Evolutionary conservation across 495 filamentous ascomycete genomes (phyloP).

Genomic region (Neurospora hispaniola): DNA sequence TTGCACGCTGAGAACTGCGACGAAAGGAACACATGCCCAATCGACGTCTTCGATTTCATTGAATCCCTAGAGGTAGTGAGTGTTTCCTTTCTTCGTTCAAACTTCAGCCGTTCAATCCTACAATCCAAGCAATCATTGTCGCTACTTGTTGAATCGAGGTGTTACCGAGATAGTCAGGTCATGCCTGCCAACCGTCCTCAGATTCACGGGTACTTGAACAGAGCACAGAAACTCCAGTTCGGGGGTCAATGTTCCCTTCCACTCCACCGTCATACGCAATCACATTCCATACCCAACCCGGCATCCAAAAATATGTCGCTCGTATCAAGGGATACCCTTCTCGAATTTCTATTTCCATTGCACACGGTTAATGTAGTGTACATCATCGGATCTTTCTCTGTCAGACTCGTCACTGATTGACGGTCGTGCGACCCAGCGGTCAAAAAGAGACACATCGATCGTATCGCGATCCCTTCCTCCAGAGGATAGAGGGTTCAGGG

Average conservation of each 20-base stretch:
- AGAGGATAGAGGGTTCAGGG: background rate
- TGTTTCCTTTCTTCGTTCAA: too few relatives aligned
- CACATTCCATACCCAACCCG: background rate
- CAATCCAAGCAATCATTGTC: background rate
- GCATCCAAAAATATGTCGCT: background rate
- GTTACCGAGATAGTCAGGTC: background rate
- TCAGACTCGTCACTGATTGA: background rate
- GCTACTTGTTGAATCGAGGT: background rate
- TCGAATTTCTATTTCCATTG: background rate
- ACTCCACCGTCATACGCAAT: background rate
- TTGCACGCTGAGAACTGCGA: background rate
- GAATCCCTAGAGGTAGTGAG: too few relatives aligned
- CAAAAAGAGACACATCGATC: background rate
- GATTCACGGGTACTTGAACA: background rate
- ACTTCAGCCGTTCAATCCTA: too few relatives aligned
- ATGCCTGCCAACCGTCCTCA: background rate
- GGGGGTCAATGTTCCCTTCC: background rate
- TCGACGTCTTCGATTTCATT: background rate
- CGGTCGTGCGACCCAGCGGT: background rate
- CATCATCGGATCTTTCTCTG: background rate
- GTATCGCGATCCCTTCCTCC: background rate
- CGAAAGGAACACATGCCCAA: background rate
- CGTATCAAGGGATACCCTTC: background rate
- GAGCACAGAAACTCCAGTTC: background rate
- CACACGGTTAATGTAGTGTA: background rate